Evolutionary conservation across 768 basidiomycete species (phyloP).

Genomic region (Boletus pseudopeckii): DNA sequence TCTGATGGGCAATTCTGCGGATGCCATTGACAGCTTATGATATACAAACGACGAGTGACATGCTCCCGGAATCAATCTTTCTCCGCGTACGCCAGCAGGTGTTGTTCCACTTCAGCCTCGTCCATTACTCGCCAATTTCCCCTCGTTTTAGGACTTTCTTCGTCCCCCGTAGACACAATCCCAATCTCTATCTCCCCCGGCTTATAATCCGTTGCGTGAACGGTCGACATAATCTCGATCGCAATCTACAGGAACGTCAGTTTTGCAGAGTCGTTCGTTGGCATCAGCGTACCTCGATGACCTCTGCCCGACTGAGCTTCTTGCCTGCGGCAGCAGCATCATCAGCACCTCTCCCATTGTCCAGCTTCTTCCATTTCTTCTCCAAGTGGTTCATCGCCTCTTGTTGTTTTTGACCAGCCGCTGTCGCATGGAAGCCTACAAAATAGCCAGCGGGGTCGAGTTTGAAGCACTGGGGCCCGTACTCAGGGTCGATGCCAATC

Average conservation of each 20-base stretch:
- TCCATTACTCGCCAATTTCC: conserved; percentile 80
- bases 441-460: conserved; percentile 99
- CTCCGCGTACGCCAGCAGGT: conserved; percentile 84
- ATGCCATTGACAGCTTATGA: background rate
- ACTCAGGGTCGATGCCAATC: conserved; percentile 87
- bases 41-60: background rate
- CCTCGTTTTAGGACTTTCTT: conserved; percentile 67
- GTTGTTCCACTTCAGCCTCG: conserved; percentile 72
- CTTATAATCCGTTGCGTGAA: conserved; percentile 96
- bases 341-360: conserved; percentile 73
- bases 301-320: conserved; percentile 68
- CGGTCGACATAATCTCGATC: conserved; percentile 90
- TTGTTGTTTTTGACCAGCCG: conserved; percentile 95
- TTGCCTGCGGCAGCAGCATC: conserved; percentile 75
- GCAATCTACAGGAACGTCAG: conserved; percentile 58
- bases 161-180: conserved; percentile 73
- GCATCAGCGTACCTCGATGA: conserved; percentile 73
- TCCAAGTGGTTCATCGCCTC: conserved; percentile 98
- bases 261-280: background rate
- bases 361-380: conserved; percentile 97
- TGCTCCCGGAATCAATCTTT: conserved; percentile 57
- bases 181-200: conserved; percentile 94
- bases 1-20: background rate
- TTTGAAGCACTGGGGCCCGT: conserved; percentile 96
- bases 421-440: conserved; percentile 96